Percentiles rank a stretch among this genome's conserved stretches.
phyloP scores from a whole-genome alignment of 2,329 filamentous ascomycete genomes.

The Gremmenia infestans region DNA sequence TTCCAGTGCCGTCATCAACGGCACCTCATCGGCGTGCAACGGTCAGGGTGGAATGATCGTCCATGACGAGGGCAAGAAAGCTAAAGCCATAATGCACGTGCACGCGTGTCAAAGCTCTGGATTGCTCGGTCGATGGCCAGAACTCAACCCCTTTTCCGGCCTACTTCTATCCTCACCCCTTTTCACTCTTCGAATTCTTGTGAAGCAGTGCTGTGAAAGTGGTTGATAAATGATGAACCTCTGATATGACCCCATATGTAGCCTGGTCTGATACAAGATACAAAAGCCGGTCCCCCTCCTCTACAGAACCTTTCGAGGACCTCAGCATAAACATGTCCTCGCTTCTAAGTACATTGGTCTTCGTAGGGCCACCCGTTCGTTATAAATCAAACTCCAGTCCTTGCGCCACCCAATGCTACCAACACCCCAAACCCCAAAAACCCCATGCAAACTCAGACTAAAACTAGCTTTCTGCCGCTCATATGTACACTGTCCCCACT shows the following conservation, averaged over 20 bases:
- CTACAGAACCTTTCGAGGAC: not conserved
- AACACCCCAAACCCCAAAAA: conserved; percentile 5
- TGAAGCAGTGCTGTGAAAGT: not conserved
- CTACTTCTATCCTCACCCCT: no score
- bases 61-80: not conserved
- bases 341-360: not conserved
- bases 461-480: conserved; percentile 3
- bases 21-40: not conserved
- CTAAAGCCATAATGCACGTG: no score
- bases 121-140: no score
- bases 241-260: conserved; percentile 4
- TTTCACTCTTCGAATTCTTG: no score
- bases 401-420: conserved; percentile 24
- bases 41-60: not conserved
- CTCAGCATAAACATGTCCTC: not conserved
- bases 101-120: no score
- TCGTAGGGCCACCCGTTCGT: not conserved
- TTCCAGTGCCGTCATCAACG: not conserved
- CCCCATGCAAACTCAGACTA: not conserved
- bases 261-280: conserved; percentile 9
- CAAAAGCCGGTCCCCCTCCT: not conserved
- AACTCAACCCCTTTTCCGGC: no score
- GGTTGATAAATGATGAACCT: not conserved
- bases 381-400: conserved; percentile 6
- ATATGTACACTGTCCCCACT: conserved; percentile 20